Evolutionary conservation across 1,139 yeast species (phyloP).

Genomic region (Hansenula sp.): DNA sequence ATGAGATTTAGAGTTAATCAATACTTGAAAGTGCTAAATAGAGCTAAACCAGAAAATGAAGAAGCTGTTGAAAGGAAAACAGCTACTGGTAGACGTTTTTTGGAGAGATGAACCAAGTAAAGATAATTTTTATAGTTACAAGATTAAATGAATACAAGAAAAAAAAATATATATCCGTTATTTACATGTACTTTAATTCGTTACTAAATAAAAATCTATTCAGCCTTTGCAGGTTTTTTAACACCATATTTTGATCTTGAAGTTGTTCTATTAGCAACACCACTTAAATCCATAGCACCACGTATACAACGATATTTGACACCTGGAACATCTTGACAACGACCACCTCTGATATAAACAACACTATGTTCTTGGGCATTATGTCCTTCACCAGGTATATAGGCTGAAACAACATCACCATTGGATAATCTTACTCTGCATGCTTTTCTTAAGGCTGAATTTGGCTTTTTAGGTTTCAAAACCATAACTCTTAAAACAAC

Average conservation of each 20-base stretch:
- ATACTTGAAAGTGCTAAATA: slow-evolving; percentile 88
- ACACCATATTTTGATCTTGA: slow-evolving; percentile 94
- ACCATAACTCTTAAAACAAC: slow-evolving; percentile 95
- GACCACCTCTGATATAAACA: slow-evolving; percentile 93
- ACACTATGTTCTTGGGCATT: slow-evolving; percentile 98
- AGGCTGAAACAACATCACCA: slow-evolving; percentile 86
- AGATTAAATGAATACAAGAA: no score
- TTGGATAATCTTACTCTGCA: slow-evolving; percentile 91
- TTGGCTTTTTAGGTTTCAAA: slow-evolving; percentile 95
- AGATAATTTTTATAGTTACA: neutral
- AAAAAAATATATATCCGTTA: neutral
- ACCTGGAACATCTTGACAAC: slow-evolving; percentile 98
- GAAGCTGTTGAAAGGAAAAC: slow-evolving; percentile 76
- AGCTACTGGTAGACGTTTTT: slow-evolving; percentile 76
- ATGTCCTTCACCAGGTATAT: slow-evolving; percentile 98
- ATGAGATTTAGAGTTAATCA: slow-evolving; percentile 95
- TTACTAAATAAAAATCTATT: slow-evolving; percentile 8
- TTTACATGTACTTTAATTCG: slow-evolving; percentile 1
- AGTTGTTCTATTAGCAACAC: slow-evolving; percentile 89
- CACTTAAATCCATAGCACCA: slow-evolving; percentile 91
- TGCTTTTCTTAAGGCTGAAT: slow-evolving; percentile 96
- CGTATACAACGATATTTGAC: slow-evolving; percentile 92
- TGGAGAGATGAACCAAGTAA: slow-evolving; percentile 7
- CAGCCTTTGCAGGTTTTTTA: slow-evolving; percentile 68
- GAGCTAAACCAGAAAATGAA: slow-evolving; percentile 92